These are phyloP conservation scores for Leishmania arabica DNA, from an alignment of 208 protist species.

Conservation along the genomic window DNA sequence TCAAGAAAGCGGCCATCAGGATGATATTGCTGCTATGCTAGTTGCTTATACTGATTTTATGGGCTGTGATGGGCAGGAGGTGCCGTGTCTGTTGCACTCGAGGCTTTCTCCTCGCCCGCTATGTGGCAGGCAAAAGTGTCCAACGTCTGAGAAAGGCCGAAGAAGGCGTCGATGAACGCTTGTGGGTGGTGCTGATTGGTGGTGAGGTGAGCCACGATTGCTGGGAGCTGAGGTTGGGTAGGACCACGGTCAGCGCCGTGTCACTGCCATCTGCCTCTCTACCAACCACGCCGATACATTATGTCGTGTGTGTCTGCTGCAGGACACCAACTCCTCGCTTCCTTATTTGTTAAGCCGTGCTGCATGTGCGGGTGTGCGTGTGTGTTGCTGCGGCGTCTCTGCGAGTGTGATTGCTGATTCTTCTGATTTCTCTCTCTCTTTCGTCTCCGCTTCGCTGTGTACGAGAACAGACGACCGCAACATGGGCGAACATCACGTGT, in stretches of 20 bases:
- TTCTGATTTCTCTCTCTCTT: background rate
- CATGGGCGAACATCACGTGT: background rate
- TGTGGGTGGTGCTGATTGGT: background rate
- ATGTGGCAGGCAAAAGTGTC: background rate
- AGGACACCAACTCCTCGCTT: background rate
- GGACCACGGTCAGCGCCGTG: background rate
- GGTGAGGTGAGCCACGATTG: background rate
- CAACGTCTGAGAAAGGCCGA: background rate
- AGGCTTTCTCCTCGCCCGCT: background rate
- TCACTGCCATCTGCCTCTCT: background rate
- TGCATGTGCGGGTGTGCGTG: background rate
- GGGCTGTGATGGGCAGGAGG: background rate
- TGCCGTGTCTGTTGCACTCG: background rate
- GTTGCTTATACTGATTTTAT: background rate
- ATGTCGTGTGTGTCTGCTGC: background rate
- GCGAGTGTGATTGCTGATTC: background rate
- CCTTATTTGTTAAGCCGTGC: background rate
- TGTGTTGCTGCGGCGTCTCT: background rate
- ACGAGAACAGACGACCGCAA: background rate
- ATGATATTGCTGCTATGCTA: background rate
- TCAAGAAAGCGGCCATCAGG: background rate
- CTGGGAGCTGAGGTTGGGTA: background rate
- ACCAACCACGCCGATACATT: background rate
- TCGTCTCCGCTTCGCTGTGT: background rate
- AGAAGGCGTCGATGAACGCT: background rate